Evolutionary conservation across 108 stramenopile genomes (phyloP), one percentile per base, ranked within the genome.

Genomic region (Mediolabrus comicus): DNA sequence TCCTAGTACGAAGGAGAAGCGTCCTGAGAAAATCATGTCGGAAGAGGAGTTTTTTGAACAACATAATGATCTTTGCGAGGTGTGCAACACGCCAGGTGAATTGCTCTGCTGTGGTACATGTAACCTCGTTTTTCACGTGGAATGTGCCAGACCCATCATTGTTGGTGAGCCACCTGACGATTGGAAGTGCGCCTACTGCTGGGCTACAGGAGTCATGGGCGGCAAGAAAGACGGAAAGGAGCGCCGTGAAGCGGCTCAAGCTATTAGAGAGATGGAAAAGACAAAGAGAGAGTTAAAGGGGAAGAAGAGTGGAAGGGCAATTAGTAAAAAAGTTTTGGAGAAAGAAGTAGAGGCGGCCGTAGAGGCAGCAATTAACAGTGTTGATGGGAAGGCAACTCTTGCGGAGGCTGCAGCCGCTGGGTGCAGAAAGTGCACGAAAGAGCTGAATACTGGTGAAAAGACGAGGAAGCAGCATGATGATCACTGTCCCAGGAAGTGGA

Each of bases 51-150:
- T 91, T 68, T 73, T 91, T 34, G 81, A 86, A 53, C 85, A 87
- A 68, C 95, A 97, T 79, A 95, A 94, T 67, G 94, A 97, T 72
- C 62, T 83, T 12, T 97, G 96, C 62, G 95, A 97, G 64, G 93
- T 93, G 11, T 96, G 95, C 73, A 84, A 86, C 59, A 80, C 43
- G 25, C 82, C 79, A 10, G 91, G 89, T 9, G 89, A 95, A 69
- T 68, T 98, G 17, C 61, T 96, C 30, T 94, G 91, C 65, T 98
- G 97, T 71, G 87, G 85, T 41, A 97, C 95, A 0, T 98, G 97
- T 80, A 88, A 83, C 62, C 71, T 95, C n/a, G 92, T 90, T 27
- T 98, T 95, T 81, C 97, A 98, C 78, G 53, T 85, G 53, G 64
- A 77, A 14, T 98, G 97, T 67, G 61, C 90, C n/a, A 92, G 96